Evolutionary conservation across 2,329 filamentous ascomycete genomes (phyloP).

Genomic region (Conoideocrella luteorostrata): DNA sequence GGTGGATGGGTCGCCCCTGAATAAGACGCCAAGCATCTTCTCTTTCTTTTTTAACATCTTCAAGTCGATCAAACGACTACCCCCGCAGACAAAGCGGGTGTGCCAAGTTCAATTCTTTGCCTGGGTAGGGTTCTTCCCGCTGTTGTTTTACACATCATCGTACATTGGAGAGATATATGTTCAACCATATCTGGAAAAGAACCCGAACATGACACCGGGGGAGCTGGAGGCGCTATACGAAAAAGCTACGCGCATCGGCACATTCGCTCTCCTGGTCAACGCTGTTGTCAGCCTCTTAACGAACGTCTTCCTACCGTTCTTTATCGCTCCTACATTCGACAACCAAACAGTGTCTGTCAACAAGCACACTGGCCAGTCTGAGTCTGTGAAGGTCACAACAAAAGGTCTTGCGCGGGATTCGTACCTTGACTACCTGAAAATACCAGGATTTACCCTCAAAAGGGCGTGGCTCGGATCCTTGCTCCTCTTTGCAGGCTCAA

Average conservation of each 20-base stretch:
- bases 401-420: slow-evolving; percentile 24
- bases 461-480: slow-evolving; percentile 82
- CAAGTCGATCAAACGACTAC: slow-evolving; percentile 68
- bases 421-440: slow-evolving; percentile 58
- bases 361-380: not conserved
- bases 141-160: slow-evolving; percentile 90
- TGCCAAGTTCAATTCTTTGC: slow-evolving; percentile 79
- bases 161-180: slow-evolving; percentile 92
- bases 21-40: slow-evolving; percentile 59
- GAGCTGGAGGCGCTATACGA: slow-evolving; percentile 80
- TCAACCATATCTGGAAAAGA: slow-evolving; percentile 68
- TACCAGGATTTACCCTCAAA: slow-evolving; percentile 79
- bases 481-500: slow-evolving; percentile 73
- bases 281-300: slow-evolving; percentile 76
- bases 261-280: slow-evolving; percentile 83
- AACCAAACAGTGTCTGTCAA: slow-evolving; percentile 24
- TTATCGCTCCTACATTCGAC: slow-evolving; percentile 77
- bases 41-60: slow-evolving; percentile 76
- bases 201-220: slow-evolving; percentile 69
- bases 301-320: slow-evolving; percentile 78
- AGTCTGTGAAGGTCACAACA: not conserved
- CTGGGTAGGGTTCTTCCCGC: slow-evolving; percentile 94
- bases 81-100: slow-evolving; percentile 74
- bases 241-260: slow-evolving; percentile 76
- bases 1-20: slow-evolving; percentile 56